Base-by-base conservation (phyloP, 352 stramenopile genomes). In the Globisporangium splendens region DNA sequence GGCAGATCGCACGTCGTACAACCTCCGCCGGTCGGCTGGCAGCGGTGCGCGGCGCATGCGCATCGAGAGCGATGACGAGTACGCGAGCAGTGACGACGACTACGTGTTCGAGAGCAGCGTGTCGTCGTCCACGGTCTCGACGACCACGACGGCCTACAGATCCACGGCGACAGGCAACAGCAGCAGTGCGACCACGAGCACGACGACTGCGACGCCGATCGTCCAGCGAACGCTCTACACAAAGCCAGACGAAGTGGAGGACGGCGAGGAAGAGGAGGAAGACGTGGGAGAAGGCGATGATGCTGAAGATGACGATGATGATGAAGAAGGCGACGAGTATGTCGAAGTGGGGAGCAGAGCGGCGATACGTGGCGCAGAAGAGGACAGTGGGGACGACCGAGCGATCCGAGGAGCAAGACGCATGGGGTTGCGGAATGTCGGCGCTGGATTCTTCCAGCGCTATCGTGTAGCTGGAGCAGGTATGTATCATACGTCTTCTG, bases 201-300 rank as follows among this genome's bases (percentile, higher is more conserved):
- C 58, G 0, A 66, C 58, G 0, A 68, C 72, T 13, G 66, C 65
- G 31, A 88, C 81, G 21, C 77, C 81, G 12, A 69, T 77, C 0
- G 75, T 91, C 49, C 81, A 87, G 46, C 73, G 79, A 31, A 87
- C 75, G 54, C 67, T 91, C n/a, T 62, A 72, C 46, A 68, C 84
- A 62, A 66, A 66, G 13, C 68, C 70, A 20, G 72, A 67, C 8
- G 77, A 75, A 12, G 46, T 82, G 12, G 73, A 78, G 3, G 65
- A 72, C 0, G 54, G 59, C 8, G 61, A 71, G 13, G 59, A 71
- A 18, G 56, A 61, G 31, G 35, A 67, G 3, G 41, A 72, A 14
- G 63, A 72, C 1, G 61, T 77, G 28, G 76, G 67, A 3, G 65
- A 80, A 28, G 60, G 78, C 6, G 64, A 78, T 7, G 50, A 65